phyloP scores from a whole-genome alignment of 2,329 filamentous ascomycete species.

The Stachybotrys chlorohalonatus region DNA sequence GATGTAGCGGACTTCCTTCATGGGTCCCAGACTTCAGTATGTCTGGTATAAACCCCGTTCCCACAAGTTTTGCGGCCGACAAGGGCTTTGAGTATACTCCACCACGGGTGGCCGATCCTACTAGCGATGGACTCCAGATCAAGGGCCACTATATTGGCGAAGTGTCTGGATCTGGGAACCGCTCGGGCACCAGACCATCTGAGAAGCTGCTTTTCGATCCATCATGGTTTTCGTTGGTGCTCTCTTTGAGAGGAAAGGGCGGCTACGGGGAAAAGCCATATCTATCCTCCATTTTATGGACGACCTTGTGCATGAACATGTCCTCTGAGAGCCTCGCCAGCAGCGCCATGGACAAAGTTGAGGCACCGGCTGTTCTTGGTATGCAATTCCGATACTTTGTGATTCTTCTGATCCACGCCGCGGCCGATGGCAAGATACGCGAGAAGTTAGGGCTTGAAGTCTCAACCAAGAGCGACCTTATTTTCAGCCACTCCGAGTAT shows the following conservation, averaged over 20 bases:
- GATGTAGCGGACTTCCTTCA: conserved; percentile 6
- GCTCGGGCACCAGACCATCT: conserved; percentile 4
- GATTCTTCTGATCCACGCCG: conserved; percentile 15
- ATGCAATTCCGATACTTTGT: conserved; percentile 12
- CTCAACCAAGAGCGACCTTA: conserved; percentile 1
- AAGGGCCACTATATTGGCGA: conserved; percentile 8
- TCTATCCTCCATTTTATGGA: conserved; percentile 12
- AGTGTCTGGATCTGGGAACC: conserved; percentile 5
- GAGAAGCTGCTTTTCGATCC: conserved; percentile 13
- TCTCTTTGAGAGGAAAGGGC: conserved; percentile 8
- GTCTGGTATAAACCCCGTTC: conserved; percentile 10
- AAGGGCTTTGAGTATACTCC: conserved; percentile 7
- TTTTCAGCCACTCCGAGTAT: conserved; percentile 6
- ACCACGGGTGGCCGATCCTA: not conserved
- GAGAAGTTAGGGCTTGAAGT: conserved; percentile 17
- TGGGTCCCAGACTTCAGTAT: conserved; percentile 15
- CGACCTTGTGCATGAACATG: conserved; percentile 16
- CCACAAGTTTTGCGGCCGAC: conserved; percentile 10
- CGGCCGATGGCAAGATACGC: conserved; percentile 23
- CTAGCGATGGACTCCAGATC: conserved; percentile 2
- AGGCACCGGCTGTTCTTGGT: conserved; percentile 9
- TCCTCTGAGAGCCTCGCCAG: conserved; percentile 11
- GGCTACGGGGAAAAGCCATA: not conserved
- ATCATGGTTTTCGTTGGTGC: conserved; percentile 9
- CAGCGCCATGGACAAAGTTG: conserved; percentile 3